These are phyloP conservation scores for Phialophora tarda DNA, from an alignment of 2,329 filamentous ascomycete species.

Conservation along the genomic window DNA sequence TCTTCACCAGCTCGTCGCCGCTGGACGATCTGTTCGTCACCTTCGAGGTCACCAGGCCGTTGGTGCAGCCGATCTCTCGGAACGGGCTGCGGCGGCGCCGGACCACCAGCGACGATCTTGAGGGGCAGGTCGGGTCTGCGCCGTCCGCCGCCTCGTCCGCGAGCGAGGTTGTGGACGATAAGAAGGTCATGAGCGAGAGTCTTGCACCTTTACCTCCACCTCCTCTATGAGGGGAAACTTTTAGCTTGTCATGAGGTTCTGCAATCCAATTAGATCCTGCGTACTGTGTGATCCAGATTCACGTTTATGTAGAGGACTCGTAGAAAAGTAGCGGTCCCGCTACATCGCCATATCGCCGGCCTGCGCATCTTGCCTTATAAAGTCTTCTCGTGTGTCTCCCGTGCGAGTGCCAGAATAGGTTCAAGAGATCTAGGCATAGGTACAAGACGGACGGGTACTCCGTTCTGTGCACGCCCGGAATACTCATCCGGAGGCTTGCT, in stretches of 20 bases:
- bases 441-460: too few relatives aligned
- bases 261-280: too few relatives aligned
- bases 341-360: too few relatives aligned
- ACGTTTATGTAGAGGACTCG: too few relatives aligned
- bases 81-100: constrained; percentile 2
- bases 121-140: background rate
- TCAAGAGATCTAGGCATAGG: too few relatives aligned
- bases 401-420: too few relatives aligned
- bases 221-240: background rate
- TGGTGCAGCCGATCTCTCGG: constrained; percentile 14
- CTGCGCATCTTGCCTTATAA: too few relatives aligned
- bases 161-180: background rate
- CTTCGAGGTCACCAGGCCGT: constrained; percentile 19
- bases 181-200: background rate
- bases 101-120: background rate
- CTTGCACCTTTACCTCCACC: background rate
- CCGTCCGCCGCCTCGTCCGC: background rate
- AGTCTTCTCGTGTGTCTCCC: too few relatives aligned
- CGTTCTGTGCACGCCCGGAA: background rate
- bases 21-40: constrained; percentile 28
- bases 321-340: too few relatives aligned
- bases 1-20: constrained; percentile 25
- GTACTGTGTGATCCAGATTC: too few relatives aligned
- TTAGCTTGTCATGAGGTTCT: background rate
- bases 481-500: background rate